Evolutionary conservation across 2,329 filamentous ascomycete species (phyloP).

Genomic region (Cylindrodendrum hubeiense): DNA sequence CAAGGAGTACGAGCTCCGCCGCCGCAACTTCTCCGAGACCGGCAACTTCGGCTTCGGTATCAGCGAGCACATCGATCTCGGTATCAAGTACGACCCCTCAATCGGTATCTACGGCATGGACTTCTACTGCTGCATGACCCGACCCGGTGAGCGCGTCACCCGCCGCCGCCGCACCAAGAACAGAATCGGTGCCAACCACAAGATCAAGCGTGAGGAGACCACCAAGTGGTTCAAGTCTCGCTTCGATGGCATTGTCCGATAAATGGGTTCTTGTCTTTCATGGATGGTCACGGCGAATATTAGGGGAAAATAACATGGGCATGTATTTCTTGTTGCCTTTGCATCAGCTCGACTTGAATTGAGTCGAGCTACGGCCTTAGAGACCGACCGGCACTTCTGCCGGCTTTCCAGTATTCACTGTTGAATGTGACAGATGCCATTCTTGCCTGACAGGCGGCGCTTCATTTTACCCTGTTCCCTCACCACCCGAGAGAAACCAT

Average conservation of each 20-base stretch:
- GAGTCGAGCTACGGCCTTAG: slow-evolving; percentile 77
- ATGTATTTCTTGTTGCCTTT: slow-evolving; percentile 60
- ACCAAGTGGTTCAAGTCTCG: slow-evolving; percentile 93
- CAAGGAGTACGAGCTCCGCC: slow-evolving; percentile 99
- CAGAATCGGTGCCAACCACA: slow-evolving; percentile 88
- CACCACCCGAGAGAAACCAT: not conserved
- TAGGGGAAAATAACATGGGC: slow-evolving; percentile 51
- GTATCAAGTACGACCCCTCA: slow-evolving; percentile 99
- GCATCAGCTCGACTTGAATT: slow-evolving; percentile 66
- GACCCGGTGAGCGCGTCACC: slow-evolving; percentile 96
- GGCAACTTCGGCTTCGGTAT: slow-evolving; percentile 99
- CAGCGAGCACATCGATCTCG: slow-evolving; percentile 99
- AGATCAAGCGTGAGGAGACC: slow-evolving; percentile 94
- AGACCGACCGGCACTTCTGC: slow-evolving; percentile 77
- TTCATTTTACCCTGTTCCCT: slow-evolving; percentile 27
- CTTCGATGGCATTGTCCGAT: slow-evolving; percentile 99
- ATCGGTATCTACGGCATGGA: slow-evolving; percentile 99
- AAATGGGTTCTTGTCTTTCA: slow-evolving; percentile 64
- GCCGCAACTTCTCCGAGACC: slow-evolving; percentile 99
- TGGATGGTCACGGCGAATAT: slow-evolving; percentile 57
- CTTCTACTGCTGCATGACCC: slow-evolving; percentile 99
- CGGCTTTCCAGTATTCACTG: slow-evolving; percentile 66
- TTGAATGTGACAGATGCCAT: slow-evolving; percentile 54
- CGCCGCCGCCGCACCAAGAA: slow-evolving; percentile 92
- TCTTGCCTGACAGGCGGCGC: slow-evolving; percentile 37